A percentile compares a stretch with the other conserved stretches of the same genome.
Conservation (phyloP, 805 yeast genomes). For the Candida maris region DNA sequence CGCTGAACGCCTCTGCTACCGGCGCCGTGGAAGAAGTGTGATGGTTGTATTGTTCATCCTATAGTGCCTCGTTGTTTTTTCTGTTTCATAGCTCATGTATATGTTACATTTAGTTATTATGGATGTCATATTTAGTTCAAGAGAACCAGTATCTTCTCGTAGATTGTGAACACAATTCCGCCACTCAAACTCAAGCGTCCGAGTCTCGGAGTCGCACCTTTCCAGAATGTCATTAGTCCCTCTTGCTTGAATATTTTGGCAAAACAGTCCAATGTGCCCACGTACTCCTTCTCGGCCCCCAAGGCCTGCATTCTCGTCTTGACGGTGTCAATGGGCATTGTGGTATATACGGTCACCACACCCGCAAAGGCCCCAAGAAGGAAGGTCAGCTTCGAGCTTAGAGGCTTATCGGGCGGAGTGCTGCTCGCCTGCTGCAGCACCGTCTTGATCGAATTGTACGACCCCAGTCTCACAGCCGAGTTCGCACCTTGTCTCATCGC, state of each 20-base stretch:
- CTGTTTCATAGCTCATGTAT: slow-evolving; percentile 1
- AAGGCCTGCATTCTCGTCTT: slow-evolving; percentile 97
- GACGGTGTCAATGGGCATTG: slow-evolving; percentile 95
- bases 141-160: slow-evolving; percentile 80
- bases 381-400: slow-evolving; percentile 77
- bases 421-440: slow-evolving; percentile 67
- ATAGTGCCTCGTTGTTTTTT: not conserved
- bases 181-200: slow-evolving; percentile 92
- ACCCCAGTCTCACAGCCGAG: slow-evolving; percentile 90
- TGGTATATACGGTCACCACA: slow-evolving; percentile 80
- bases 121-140: slow-evolving; percentile 31
- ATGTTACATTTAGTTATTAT: slow-evolving; percentile 2
- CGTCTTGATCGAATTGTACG: slow-evolving; percentile 84
- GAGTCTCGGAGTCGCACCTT: slow-evolving; percentile 95
- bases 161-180: slow-evolving; percentile 94
- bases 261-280: slow-evolving; percentile 80
- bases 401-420: slow-evolving; percentile 65
- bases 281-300: slow-evolving; percentile 67
- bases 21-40: slow-evolving; percentile 4
- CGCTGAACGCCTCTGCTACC: slow-evolving; percentile 1
- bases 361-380: slow-evolving; percentile 90
- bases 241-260: slow-evolving; percentile 75
- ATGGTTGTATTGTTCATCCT: not conserved
- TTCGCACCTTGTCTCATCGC: slow-evolving; percentile 94
- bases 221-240: slow-evolving; percentile 91